Evolutionary conservation across 139 green algal species (phyloP), one percentile per base, ranked within the genome.

Genomic region (Volvox africanus): DNA sequence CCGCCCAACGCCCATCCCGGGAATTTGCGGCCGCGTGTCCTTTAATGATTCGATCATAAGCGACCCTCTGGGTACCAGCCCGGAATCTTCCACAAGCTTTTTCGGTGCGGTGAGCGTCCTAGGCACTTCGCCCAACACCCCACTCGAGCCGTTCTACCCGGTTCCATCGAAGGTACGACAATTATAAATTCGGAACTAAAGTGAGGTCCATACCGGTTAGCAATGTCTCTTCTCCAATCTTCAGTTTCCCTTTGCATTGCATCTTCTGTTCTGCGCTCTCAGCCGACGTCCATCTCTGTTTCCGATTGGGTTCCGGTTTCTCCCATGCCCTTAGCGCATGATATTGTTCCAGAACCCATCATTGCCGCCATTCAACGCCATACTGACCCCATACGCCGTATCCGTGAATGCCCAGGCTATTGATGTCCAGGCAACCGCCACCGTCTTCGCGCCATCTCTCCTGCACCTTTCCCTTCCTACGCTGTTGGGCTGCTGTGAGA

Each of bases 401-500:
- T 12, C 73, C 17, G 28, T 18, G 73, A 35, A n/a, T 61, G 44
- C 44, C 44, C 5, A 9, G 9, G 44, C 44, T 9, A 9, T 55
- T 5, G 44, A 55, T 17, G 12, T 36, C 2, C 76, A 20, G 30
- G 78, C 16, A 2, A 20, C 35, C 78, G 14, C 78, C 35, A 36
- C 78, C 78, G 12, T 61, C 80, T 17, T 11, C 0, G 55, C 50
- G 30, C 16, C 61, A 30, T 77, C 30, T 35, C 32, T 91, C 11
- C 61, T 91, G 33, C 55, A 71, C 61, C 32, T 93, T 30, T 91
- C 84, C 0, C 61, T 93, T 16, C 30, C 73, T 9, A 91, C 86
- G 28, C 24, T 93, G 84, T 67, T 93, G 79, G 91, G 91, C 33
- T 89, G 78, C 85, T 86, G 79, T 50, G 91, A 93, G 80, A 89